phyloP scores from a whole-genome alignment of 345 rosid genomes.

The Brassica rapa region DNA sequence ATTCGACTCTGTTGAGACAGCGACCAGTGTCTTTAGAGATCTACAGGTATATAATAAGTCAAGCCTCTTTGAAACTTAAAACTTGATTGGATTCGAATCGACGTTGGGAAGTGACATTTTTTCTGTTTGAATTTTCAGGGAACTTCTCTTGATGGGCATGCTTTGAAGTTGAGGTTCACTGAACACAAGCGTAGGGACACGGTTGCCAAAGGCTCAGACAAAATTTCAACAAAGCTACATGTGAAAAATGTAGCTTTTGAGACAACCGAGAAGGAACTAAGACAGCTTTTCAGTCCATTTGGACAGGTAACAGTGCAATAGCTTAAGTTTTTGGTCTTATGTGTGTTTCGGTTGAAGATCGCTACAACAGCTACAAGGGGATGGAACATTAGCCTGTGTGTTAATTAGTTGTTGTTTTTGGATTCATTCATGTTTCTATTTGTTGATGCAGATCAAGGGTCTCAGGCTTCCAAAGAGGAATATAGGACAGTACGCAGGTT shows the following conservation, averaged over 20 bases:
- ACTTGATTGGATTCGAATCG: constrained; percentile 2
- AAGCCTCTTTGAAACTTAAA: background rate
- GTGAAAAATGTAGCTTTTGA: constrained; percentile 93
- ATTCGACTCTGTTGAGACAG: constrained; percentile 81
- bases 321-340: constrained; percentile 4
- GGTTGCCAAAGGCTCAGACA: constrained; percentile 50
- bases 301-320: constrained; percentile 66
- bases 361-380: too few relatives aligned
- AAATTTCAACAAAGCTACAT: constrained; percentile 72
- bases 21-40: constrained; percentile 62
- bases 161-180: constrained; percentile 77
- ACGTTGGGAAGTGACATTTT: constrained; percentile 6
- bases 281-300: constrained; percentile 87
- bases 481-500: constrained; percentile 63
- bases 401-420: too few relatives aligned
- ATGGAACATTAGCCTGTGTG: too few relatives aligned
- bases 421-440: background rate
- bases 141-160: constrained; percentile 89
- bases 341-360: background rate
- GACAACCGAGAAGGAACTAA: constrained; percentile 87
- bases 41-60: constrained; percentile 58
- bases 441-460: constrained; percentile 66
- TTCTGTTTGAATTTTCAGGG: constrained; percentile 51
- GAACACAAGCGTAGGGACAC: constrained; percentile 74
- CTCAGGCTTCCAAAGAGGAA: constrained; percentile 81